These are phyloP conservation scores for Ceratobasidium sp. DNA, from an alignment of 1,284 basidiomycete species.

Conservation along the genomic window DNA sequence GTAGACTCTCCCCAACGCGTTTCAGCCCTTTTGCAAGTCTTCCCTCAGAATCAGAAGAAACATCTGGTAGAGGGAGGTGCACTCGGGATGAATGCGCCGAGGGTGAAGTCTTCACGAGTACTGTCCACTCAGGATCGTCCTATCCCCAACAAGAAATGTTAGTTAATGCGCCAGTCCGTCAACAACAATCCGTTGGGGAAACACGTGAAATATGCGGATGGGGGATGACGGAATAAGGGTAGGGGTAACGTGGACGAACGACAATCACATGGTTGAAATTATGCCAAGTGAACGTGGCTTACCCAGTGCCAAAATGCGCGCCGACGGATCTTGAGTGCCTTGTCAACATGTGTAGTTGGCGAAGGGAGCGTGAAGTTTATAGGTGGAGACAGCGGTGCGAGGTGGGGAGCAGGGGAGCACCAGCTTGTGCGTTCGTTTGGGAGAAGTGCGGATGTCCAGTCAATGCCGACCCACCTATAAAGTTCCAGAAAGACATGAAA, in stretches of 20 bases:
- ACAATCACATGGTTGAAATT: conserved; percentile 16
- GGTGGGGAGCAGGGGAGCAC: conserved; percentile 65
- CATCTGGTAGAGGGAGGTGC: conserved; percentile 17
- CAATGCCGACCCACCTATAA: conserved; percentile 74
- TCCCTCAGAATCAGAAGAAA: conserved; percentile 31
- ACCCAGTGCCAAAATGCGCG: conserved; percentile 20
- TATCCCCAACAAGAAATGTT: conserved; percentile 43
- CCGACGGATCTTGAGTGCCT: conserved; percentile 55
- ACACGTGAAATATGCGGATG: conserved; percentile 2
- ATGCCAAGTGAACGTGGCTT: background rate
- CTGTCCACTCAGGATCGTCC: conserved; percentile 68
- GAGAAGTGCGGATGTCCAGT: conserved; percentile 93
- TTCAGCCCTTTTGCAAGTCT: conserved; percentile 34
- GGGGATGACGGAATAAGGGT: background rate
- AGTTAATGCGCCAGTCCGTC: background rate
- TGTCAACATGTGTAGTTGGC: conserved; percentile 60
- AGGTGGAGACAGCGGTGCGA: conserved; percentile 62
- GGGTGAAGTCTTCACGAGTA: conserved; percentile 31
- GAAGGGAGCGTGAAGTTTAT: conserved; percentile 54
- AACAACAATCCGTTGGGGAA: too few relatives aligned
- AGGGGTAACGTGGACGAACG: background rate
- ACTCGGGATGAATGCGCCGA: conserved; percentile 16
- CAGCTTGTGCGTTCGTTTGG: conserved; percentile 92
- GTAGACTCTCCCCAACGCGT: conserved; percentile 42
- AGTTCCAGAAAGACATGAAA: background rate